Conservation (phyloP, 768 basidiomycete species). For the Panus rudis region DNA sequence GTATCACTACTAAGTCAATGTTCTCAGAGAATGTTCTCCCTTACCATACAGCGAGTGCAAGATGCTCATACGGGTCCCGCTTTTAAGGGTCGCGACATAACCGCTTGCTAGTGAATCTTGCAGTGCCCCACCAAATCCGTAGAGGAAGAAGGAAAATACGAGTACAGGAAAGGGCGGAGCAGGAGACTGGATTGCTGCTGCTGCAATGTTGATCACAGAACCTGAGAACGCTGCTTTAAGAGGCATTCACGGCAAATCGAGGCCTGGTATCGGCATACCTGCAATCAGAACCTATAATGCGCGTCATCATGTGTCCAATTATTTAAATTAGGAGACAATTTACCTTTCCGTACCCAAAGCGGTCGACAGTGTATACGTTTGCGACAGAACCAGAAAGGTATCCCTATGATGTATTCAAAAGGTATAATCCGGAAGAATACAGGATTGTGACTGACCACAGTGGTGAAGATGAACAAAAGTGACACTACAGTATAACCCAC, state of each 20-base stretch:
- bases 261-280: too few species aligned
- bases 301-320: neutral
- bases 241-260: too few species aligned
- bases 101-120: slow-evolving; percentile 70
- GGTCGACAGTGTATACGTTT: slow-evolving; percentile 41
- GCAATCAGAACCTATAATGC: slow-evolving; percentile 30
- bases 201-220: slow-evolving; percentile 43
- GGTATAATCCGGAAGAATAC: neutral
- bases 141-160: slow-evolving; percentile 38
- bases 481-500: slow-evolving; percentile 50
- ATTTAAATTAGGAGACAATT: neutral
- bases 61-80: slow-evolving; percentile 59
- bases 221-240: too few species aligned
- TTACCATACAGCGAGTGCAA: slow-evolving; percentile 58
- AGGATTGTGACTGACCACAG: slow-evolving; percentile 26
- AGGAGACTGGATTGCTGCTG: slow-evolving; percentile 45
- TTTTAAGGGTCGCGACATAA: slow-evolving; percentile 51
- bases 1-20: neutral
- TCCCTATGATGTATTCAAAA: slow-evolving; percentile 29
- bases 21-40: neutral
- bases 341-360: slow-evolving; percentile 43
- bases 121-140: slow-evolving; percentile 44
- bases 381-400: slow-evolving; percentile 39
- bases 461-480: slow-evolving; percentile 50
- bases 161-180: slow-evolving; percentile 62